phyloP scores from a whole-genome alignment of 1,284 basidiomycete species.

The Singerocomus rubriflavus region DNA sequence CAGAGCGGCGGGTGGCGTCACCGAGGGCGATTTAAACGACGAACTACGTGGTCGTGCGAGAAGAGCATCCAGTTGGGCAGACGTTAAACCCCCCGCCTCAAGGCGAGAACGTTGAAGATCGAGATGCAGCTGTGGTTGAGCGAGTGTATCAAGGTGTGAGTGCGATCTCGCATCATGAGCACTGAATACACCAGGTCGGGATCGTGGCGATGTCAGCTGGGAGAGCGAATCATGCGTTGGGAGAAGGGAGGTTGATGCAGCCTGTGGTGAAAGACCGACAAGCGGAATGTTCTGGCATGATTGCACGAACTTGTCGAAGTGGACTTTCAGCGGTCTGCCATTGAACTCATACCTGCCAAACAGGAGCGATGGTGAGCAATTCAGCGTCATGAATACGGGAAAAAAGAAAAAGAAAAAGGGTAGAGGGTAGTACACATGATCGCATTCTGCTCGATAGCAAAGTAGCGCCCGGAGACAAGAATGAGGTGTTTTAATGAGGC shows the following conservation, averaged over 20 bases:
- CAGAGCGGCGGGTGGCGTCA: conserved; percentile 14
- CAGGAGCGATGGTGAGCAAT: conserved; percentile 9
- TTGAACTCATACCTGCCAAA: conserved; percentile 76
- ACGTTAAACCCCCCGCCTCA: conserved; percentile 26
- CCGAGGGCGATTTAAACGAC: conserved; percentile 27
- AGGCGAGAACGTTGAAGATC: conserved; percentile 28
- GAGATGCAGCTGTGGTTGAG: conserved; percentile 25
- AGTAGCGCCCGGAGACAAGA: neutral
- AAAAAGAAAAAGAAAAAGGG: neutral
- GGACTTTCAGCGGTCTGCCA: conserved; percentile 80
- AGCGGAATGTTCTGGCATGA: conserved; percentile 35
- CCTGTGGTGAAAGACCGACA: conserved; percentile 21
- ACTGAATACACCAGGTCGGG: conserved; percentile 26
- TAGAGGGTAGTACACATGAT: neutral
- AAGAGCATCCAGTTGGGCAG: conserved; percentile 29
- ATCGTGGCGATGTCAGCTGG: conserved; percentile 26
- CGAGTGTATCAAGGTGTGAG: conserved; percentile 22
- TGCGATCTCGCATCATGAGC: conserved; percentile 25
- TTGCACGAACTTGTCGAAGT: conserved; percentile 75
- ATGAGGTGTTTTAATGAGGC: neutral
- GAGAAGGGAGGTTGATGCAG: conserved; percentile 17
- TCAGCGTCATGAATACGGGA: neutral
- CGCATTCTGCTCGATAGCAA: neutral
- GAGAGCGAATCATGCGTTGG: conserved; percentile 25
- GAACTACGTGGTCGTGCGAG: conserved; percentile 24